Evolutionary conservation across 2,329 filamentous ascomycete genomes (phyloP), one percentile per base, ranked within the genome.

Genomic region (Cladosporium velox): DNA sequence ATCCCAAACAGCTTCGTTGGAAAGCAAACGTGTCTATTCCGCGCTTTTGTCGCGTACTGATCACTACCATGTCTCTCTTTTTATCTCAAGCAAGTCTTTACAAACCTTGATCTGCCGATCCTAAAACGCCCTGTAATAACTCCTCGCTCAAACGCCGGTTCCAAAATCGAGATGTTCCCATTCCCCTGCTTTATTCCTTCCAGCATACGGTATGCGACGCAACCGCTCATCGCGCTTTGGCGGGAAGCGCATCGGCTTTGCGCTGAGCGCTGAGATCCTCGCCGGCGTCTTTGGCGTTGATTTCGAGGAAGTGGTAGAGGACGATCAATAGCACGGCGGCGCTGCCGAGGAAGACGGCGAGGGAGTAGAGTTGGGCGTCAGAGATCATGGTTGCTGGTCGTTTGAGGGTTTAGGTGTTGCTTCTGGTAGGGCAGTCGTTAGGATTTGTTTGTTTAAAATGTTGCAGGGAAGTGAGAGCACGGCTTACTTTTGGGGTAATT

Each of bases 221-320:
- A 47, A 47, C n/a, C 8, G 35, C 26, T 72, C 65, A 71, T 66
- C 67, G 66, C 60, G 64, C 70, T 66, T 73, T 74, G 18, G 67
- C 67, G 12, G 76, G 76, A 47, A 77, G 63, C 26, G 73, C 70
- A 64, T 77, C 76, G 15, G 71, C 72, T 67, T 72, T 77, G 65
- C 76, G 72, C 68, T 75, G 70, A 41, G 67, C 69, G 63, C 73
- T 73, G 30, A 76, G 54, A 30, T 49, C 35, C n/a, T 66, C 64
- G 15, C 38, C 61, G 51, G 82, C 80, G 66, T 89, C 85, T 70
- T 85, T 84, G n/a, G 92, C 87, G 77, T 99, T 98, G 82, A 97
- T 87, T 79, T 98, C 94, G 74, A 99, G 88, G 82, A 96, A 98
- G 80, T 98, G 93, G 81, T 99, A 98, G 32, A 96, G 81, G 34